Conservation (phyloP, 2,329 filamentous ascomycete genomes). For the Penicillium verrucosum region DNA sequence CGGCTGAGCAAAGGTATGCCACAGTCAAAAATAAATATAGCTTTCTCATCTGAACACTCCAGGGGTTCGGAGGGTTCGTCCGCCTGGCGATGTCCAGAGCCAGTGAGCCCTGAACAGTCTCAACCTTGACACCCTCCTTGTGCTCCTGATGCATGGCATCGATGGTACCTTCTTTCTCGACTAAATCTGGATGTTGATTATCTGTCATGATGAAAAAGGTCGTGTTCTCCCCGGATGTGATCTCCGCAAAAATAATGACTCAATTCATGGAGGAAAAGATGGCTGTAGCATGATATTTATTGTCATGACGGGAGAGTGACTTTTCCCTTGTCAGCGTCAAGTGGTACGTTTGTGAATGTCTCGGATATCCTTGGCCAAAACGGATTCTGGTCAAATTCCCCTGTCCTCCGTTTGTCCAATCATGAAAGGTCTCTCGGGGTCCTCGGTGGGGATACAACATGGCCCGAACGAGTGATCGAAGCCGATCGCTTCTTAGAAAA, state of each 20-base stretch:
- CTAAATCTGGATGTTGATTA: not conserved
- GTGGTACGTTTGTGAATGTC: not conserved
- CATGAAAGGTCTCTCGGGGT: too few species aligned
- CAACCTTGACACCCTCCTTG: constrained; percentile 8
- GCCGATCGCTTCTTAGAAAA: not conserved
- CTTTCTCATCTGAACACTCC: constrained; percentile 8
- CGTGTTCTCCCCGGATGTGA: not conserved
- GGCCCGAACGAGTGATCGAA: not conserved
- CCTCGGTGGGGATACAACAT: not conserved
- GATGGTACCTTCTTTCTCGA: not conserved
- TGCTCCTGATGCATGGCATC: not conserved
- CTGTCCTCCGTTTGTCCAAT: not conserved
- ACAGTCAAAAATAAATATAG: constrained; percentile 6
- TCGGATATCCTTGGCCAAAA: constrained; percentile 2
- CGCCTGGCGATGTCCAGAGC: constrained; percentile 8
- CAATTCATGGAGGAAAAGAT: not conserved
- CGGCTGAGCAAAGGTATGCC: constrained; percentile 8
- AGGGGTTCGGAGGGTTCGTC: constrained; percentile 6
- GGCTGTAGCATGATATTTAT: not conserved
- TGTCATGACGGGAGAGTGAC: too few species aligned
- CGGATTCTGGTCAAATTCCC: not conserved
- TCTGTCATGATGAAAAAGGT: not conserved
- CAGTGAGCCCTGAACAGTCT: constrained; percentile 11
- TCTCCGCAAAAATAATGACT: not conserved
- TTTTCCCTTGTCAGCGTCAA: not conserved